Percentiles rank a stretch among this genome's conserved stretches.
Conservation (phyloP, 306 rosid genomes). For the Prunus davidiana region DNA sequence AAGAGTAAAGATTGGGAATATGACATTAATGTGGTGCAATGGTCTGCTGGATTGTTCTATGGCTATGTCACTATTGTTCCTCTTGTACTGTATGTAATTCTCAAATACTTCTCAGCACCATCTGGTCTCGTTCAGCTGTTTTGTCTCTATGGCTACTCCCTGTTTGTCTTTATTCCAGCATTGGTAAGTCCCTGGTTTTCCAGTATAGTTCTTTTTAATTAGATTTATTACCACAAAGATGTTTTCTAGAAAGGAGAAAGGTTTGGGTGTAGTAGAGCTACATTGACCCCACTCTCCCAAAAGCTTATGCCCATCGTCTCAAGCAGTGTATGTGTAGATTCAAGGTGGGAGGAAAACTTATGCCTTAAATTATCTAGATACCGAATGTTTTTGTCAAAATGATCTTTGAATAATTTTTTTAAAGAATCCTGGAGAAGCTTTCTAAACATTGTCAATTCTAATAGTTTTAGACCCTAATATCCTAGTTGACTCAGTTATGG, state of each 20-base stretch:
- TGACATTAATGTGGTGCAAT: slow-evolving; percentile 88
- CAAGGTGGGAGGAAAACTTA: background rate
- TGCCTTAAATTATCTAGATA: background rate
- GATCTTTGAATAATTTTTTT: background rate
- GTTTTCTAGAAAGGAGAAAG: background rate
- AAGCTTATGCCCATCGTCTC: background rate
- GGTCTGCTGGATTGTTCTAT: slow-evolving; percentile 97
- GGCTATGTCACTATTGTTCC: slow-evolving; percentile 89
- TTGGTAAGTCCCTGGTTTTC: slow-evolving; percentile 54
- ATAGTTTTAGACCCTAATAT: background rate
- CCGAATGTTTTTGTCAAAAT: too few relatives aligned
- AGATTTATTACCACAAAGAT: background rate
- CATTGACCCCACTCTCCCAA: background rate
- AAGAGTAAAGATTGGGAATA: slow-evolving; percentile 74
- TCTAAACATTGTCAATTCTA: background rate
- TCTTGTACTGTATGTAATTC: slow-evolving; percentile 67
- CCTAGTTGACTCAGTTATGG: background rate
- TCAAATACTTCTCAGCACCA: slow-evolving; percentile 91
- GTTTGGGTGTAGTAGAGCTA: background rate
- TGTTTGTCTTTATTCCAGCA: slow-evolving; percentile 88
- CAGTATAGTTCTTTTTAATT: slow-evolving; percentile 2
- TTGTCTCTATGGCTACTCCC: slow-evolving; percentile 94
- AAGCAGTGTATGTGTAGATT: background rate
- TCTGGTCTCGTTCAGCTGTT: slow-evolving; percentile 84
- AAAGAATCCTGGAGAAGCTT: background rate